Evolutionary conservation across 2,329 filamentous ascomycete species (phyloP), one percentile per base, ranked within the genome.

Genomic region (Didymella glomerata): DNA sequence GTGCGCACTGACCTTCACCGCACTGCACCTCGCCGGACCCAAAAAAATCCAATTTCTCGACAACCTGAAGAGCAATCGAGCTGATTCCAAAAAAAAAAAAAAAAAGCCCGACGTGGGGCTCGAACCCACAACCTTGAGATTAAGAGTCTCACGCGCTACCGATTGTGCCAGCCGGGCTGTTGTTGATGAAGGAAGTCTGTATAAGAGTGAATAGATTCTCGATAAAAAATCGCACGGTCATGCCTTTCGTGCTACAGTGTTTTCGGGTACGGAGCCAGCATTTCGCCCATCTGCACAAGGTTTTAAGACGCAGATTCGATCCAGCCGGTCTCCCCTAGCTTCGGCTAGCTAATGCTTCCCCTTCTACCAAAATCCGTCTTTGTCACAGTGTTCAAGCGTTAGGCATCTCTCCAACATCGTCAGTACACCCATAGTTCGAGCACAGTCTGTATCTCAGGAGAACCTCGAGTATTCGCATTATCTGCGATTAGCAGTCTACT

Each of bases 61-160:
- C 53, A 45, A 46, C 30, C 41, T 40, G 14, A n/a, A 50, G 10
- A 25, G 36, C 14, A 5, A 46, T n/a, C 27, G 32, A 40, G 2
- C 8, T 42, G 4, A 22, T 24, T 45, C 11, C 14, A 30, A n/a
- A 13, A 0, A 6, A 22, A 59, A 34, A 48, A 36, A 62, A 52
- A 34, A 2, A 30, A 60, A 57, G 63, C 64, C 64, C 60, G 60
- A 67, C 63, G 79, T 78, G 79, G 80, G 80, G 80, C 78, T 82
- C 80, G 81, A 83, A 84, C 82, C 80, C 80, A 78, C 64, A 67
- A 67, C 64, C 66, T 68, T 68, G 66, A 68, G 66, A 68, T 68
- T 71, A 71, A 60, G 57, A 60, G 57, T 60, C 51, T 60, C 57
- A 60, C 57, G 57, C 57, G 57, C 57, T 60, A 60, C 57, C 68